These are phyloP conservation scores for Fusarium metavorans DNA, from an alignment of 2,329 filamentous ascomycete species.

Conservation along the genomic window DNA sequence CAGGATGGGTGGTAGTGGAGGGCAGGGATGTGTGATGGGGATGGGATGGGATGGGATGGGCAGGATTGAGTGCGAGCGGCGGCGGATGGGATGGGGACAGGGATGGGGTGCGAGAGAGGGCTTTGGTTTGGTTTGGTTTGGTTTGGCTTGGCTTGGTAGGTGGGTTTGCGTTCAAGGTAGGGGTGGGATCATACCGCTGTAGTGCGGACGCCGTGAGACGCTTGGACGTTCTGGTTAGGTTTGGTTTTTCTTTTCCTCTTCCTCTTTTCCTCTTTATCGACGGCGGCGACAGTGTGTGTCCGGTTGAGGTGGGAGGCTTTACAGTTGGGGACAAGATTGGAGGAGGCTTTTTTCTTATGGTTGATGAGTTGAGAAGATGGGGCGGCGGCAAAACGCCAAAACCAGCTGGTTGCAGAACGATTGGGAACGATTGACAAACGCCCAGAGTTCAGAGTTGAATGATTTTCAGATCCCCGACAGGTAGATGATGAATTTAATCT, in stretches of 20 bases:
- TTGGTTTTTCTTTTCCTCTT: neutral
- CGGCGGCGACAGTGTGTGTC: neutral
- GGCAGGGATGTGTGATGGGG: conserved; percentile 23
- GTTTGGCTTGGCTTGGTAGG: neutral
- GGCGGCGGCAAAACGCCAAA: conserved; percentile 32
- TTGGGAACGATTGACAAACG: conserved; percentile 17
- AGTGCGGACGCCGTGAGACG: conserved; percentile 4
- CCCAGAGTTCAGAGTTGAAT: conserved; percentile 13
- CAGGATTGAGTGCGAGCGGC: conserved; percentile 23
- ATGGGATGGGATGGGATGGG: conserved; percentile 19
- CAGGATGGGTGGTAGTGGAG: conserved; percentile 36
- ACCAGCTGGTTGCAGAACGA: conserved; percentile 22
- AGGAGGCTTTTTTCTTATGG: conserved; percentile 26
- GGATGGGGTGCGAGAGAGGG: neutral
- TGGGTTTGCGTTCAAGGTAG: conserved; percentile 5
- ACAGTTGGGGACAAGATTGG: neutral
- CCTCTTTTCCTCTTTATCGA: neutral
- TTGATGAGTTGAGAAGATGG: conserved; percentile 23
- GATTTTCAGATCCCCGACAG: conserved; percentile 13
- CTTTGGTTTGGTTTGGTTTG: conserved; percentile 5
- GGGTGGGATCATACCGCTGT: conserved; percentile 35
- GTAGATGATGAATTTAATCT: conserved; percentile 8
- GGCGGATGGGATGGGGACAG: conserved; percentile 23
- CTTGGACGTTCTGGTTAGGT: conserved; percentile 10
- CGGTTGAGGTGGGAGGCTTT: conserved; percentile 13